phyloP scores from a whole-genome alignment of 2,329 filamentous ascomycete species.

The Trichophyton benhamiae region DNA sequence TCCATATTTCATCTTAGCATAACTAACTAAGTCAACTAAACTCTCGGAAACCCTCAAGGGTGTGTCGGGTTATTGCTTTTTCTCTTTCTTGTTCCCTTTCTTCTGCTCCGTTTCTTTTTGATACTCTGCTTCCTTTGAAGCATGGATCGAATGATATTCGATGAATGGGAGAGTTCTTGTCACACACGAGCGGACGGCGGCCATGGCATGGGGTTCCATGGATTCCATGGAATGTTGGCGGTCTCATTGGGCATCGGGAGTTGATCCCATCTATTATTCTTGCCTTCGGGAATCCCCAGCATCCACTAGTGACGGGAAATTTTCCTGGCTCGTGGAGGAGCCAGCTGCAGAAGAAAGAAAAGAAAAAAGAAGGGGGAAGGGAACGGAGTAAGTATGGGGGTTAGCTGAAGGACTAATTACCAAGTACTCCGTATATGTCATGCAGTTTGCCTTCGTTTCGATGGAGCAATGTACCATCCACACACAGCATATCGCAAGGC shows the following conservation, averaged over 20 bases:
- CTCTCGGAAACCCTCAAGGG: neutral
- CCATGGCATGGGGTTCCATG: neutral
- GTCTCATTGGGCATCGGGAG: neutral
- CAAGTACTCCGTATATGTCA: too few relatives aligned
- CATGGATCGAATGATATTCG: neutral
- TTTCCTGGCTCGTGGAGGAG: neutral
- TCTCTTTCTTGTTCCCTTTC: neutral
- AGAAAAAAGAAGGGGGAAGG: neutral
- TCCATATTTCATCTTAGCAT: conserved; percentile 1
- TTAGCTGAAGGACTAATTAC: neutral
- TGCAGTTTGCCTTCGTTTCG: neutral
- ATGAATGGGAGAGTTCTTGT: neutral
- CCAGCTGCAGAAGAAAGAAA: neutral
- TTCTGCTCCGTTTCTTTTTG: neutral
- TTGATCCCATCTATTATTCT: neutral
- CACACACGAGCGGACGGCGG: neutral
- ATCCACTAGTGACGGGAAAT: neutral
- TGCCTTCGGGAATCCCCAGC: neutral
- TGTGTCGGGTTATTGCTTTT: neutral
- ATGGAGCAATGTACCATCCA: neutral
- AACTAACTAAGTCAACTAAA: neutral
- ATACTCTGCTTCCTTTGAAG: neutral
- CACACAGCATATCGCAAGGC: neutral
- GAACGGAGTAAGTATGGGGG: neutral
- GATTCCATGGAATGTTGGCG: neutral